Evolutionary conservation across 495 filamentous ascomycete genomes (phyloP).

Genomic region (Aspergillus sclerotioniger): DNA sequence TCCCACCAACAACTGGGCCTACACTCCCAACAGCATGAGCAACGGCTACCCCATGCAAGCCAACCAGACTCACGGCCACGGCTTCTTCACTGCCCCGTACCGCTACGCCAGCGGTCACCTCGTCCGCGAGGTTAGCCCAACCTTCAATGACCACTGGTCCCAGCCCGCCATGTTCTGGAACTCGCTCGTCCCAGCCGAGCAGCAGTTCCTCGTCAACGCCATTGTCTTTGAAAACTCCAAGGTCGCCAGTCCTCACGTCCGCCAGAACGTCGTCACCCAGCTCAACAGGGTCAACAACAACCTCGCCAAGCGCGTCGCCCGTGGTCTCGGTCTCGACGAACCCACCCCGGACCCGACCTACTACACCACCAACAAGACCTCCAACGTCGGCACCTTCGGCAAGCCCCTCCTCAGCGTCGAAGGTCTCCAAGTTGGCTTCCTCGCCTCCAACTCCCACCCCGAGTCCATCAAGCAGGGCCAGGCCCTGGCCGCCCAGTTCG

Average conservation of each 20-base stretch:
- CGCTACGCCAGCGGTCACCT: neutral
- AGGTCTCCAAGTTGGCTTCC: neutral
- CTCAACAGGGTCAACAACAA: neutral
- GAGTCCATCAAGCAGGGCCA: neutral
- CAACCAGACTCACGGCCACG: conserved; percentile 1
- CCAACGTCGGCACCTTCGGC: neutral
- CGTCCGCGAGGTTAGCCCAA: neutral
- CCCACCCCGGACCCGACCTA: neutral
- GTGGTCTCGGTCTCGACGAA: neutral
- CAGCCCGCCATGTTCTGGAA: conserved; percentile 3
- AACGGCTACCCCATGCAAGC: neutral
- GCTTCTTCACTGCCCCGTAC: neutral
- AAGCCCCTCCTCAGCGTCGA: neutral
- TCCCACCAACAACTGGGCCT: conserved; percentile 3
- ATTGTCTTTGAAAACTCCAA: conserved; percentile 5
- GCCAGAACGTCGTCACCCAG: neutral
- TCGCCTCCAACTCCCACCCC: neutral
- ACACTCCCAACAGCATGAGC: neutral
- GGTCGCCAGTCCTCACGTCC: neutral
- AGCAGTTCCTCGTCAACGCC: neutral
- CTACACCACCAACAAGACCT: conserved; percentile 2
- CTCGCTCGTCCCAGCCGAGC: neutral
- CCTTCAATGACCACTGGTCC: conserved; percentile 3
- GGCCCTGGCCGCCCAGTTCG: neutral
- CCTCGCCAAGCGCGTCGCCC: neutral